Base-by-base conservation (phyloP, 1,284 basidiomycete species). In the Meira nashicola region DNA sequence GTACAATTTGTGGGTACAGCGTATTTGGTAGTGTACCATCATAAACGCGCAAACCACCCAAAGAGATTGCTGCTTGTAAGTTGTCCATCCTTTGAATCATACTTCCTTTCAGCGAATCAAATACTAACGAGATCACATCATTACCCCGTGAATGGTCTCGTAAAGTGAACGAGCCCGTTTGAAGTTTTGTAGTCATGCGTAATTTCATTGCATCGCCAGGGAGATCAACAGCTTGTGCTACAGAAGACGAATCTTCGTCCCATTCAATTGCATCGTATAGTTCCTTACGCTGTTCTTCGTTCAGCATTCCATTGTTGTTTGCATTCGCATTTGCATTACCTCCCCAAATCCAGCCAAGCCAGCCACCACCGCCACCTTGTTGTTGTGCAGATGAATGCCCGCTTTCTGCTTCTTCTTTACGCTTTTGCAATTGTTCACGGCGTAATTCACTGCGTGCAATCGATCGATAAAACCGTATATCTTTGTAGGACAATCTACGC, bases 381-480 rank as follows among this genome's bases (percentile, higher is more conserved):
- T 64, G 59, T 59, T 81, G 82, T 73, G 81, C 83, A 12, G 25
- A 8, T 72, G 78, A 82, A 73, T 81, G 84, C 46, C 67, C 62
- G 21, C 64, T 19, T 43, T 38, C 86, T 14, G 70, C 54, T 25
- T 67, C 65, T 21, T 70, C 67, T 57, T 81, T 74, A 44, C 58
- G 60, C 60, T 80, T 79, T 54, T 71, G 73, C 11, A 70, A 67
- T 17, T 58, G 60, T 71, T 98, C 92, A 75, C 95, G 92, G 67
- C 88, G 87, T 15, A 96, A 82, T 67, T 88, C 87, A 7, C 90
- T 92, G 8, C 92, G 86, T 0, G 92, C 92, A 62, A 99, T 91
- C 2, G 93, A 97, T 23, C 95, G 86, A 81, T 97, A 99, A 80
- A 97, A 97, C 11, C 95, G 88, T 55, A 99, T 89, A 72, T 98